Evolutionary conservation across 23 red algal species (phyloP).

Genomic region (Agarophyton chilense): DNA sequence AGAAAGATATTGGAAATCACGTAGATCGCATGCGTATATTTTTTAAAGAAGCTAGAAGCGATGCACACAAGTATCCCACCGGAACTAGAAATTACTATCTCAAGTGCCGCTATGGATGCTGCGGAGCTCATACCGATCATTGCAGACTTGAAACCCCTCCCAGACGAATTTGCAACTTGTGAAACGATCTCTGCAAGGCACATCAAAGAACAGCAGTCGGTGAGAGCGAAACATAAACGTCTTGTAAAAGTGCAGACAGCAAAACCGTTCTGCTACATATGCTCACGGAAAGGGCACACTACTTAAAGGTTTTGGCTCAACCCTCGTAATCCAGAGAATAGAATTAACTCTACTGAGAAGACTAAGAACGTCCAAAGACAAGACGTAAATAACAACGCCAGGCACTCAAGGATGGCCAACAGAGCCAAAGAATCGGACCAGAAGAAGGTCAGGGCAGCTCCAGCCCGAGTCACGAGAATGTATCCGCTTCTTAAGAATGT

Average conservation of each 20-base stretch:
- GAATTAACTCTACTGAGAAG: too few relatives aligned
- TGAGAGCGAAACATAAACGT: background rate
- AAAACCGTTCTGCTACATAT: background rate
- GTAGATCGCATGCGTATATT: background rate
- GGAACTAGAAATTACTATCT: background rate
- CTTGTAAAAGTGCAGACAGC: background rate
- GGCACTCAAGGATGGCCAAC: too few relatives aligned
- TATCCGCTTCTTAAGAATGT: background rate
- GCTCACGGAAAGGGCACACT: background rate
- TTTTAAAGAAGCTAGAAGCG: background rate
- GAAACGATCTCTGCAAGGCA: background rate
- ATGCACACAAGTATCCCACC: slow-evolving; percentile 8
- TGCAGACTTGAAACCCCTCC: slow-evolving; percentile 17
- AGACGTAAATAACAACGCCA: too few relatives aligned
- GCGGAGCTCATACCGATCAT: slow-evolving; percentile 7
- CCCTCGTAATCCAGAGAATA: slow-evolving; percentile 29
- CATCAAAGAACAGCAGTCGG: background rate
- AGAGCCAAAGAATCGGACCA: too few relatives aligned
- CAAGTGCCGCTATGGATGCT: slow-evolving; percentile 14
- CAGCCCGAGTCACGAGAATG: background rate
- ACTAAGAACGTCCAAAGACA: too few relatives aligned
- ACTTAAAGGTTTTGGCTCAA: slow-evolving; percentile 24
- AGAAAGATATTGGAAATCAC: background rate
- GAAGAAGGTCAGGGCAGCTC: too few relatives aligned
- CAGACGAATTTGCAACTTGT: background rate